Conservation (phyloP, 148 eudicot species). For the Drosera capensis region DNA sequence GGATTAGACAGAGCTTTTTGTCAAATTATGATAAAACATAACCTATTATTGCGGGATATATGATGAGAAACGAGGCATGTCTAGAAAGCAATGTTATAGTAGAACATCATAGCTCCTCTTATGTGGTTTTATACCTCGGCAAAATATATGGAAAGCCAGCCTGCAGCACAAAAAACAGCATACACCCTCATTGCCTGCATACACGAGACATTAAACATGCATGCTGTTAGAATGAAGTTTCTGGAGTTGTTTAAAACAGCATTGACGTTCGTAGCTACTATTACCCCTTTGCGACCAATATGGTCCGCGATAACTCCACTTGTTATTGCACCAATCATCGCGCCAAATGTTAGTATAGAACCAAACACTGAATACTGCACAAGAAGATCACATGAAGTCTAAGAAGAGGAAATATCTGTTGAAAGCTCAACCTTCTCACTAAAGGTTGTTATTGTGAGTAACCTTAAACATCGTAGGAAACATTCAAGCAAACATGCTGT, state of each 20-base stretch:
- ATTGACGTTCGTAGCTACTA: not conserved
- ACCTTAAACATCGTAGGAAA: not conserved
- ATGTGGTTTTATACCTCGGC: slow-evolving; percentile 37
- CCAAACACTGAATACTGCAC: slow-evolving; percentile 79
- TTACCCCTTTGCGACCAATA: slow-evolving; percentile 87
- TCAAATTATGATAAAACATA: not conserved
- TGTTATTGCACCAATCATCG: slow-evolving; percentile 90
- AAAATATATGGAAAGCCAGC: slow-evolving; percentile 89
- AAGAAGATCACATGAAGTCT: not conserved
- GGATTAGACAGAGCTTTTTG: not conserved
- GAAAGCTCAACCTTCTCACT: not conserved
- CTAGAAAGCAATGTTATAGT: not conserved
- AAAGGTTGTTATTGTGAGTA: not conserved
- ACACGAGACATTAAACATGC: not conserved
- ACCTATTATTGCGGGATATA: not conserved
- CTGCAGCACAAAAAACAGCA: slow-evolving; percentile 49
- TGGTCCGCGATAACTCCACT: slow-evolving; percentile 81
- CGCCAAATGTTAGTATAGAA: slow-evolving; percentile 79
- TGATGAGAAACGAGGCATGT: not conserved
- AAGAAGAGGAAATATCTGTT: not conserved
- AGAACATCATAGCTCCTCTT: not conserved
- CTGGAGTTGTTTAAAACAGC: not conserved
- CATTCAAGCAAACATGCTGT: too few relatives aligned
- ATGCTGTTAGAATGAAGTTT: not conserved
- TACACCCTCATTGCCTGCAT: slow-evolving; percentile 77